Percentiles rank a stretch among this genome's conserved stretches.
These are phyloP conservation scores for Coniochaeta sp. DNA, from an alignment of 2,329 filamentous ascomycete genomes.

Conservation along the genomic window DNA sequence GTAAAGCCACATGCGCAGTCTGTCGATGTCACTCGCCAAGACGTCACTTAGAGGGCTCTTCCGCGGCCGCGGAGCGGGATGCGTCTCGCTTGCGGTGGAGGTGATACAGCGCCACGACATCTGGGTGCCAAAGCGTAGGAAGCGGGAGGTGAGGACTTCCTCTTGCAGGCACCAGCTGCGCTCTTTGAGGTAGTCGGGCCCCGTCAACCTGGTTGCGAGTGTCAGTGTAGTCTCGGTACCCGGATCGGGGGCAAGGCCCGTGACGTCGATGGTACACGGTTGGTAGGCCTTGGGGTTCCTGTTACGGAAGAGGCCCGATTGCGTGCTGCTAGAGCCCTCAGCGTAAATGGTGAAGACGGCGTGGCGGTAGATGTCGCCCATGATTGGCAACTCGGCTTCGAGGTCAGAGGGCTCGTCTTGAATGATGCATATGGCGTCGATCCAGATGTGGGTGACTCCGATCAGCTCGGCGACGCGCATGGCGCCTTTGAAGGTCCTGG, in stretches of 20 bases:
- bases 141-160: slow-evolving; percentile 12
- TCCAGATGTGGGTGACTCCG: slow-evolving; percentile 11
- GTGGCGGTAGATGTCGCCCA: slow-evolving; percentile 14
- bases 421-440: slow-evolving; percentile 18
- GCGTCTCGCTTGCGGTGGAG: slow-evolving; percentile 8
- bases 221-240: slow-evolving; percentile 1
- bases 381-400: slow-evolving; percentile 4
- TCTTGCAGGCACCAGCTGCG: slow-evolving; percentile 17
- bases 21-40: background rate
- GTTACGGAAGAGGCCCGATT: slow-evolving; percentile 10
- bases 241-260: background rate
- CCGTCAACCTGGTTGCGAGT: slow-evolving; percentile 6
- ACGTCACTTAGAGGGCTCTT: background rate
- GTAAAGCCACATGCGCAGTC: slow-evolving; percentile 3
- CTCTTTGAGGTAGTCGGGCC: slow-evolving; percentile 8
- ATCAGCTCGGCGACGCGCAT: slow-evolving; percentile 5
- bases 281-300: slow-evolving; percentile 4
- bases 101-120: slow-evolving; percentile 12
- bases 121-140: slow-evolving; percentile 12
- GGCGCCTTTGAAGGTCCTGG: slow-evolving; percentile 9
- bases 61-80: slow-evolving; percentile 4
- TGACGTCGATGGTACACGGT: slow-evolving; percentile 6
- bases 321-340: slow-evolving; percentile 8
- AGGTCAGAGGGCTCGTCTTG: slow-evolving; percentile 11
- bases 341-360: slow-evolving; percentile 9